Conservation (phyloP, 2,329 filamentous ascomycete genomes). For the Talaromyces rugulosus region DNA sequence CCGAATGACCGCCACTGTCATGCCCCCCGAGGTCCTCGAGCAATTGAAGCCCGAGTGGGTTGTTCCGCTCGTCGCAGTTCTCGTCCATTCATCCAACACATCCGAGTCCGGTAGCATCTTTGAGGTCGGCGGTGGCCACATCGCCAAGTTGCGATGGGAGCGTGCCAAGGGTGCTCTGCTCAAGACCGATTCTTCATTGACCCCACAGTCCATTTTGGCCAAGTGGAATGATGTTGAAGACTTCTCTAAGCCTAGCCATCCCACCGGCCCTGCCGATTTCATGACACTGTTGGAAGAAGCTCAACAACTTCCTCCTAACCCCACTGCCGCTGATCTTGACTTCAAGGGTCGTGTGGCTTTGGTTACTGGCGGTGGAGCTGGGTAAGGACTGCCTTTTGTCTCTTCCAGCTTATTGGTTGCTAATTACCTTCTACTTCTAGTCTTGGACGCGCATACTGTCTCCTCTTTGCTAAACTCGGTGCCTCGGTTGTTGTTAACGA, state of each 20-base stretch:
- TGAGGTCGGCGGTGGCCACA: conserved; percentile 86
- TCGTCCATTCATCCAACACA: conserved; percentile 81
- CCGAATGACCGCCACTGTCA: conserved; percentile 91
- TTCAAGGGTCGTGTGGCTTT: conserved; percentile 83
- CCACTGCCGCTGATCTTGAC: conserved; percentile 67
- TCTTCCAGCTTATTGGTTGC: neutral
- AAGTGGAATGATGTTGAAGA: conserved; percentile 87
- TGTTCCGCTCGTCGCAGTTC: conserved; percentile 82
- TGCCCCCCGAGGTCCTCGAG: conserved; percentile 88
- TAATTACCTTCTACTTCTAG: conserved; percentile 34
- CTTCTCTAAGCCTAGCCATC: conserved; percentile 80
- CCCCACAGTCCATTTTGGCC: conserved; percentile 78
- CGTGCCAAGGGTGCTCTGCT: conserved; percentile 82
- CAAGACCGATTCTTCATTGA: conserved; percentile 83
- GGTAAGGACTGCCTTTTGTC: conserved; percentile 41
- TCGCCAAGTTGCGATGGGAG: conserved; percentile 94
- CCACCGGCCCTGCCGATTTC: conserved; percentile 82
- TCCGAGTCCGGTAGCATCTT: conserved; percentile 84
- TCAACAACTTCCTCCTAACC: conserved; percentile 69
- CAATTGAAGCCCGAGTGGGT: conserved; percentile 91
- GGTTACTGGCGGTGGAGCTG: conserved; percentile 82
- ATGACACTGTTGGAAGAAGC: conserved; percentile 79
- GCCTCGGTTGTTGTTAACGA: conserved; percentile 93
- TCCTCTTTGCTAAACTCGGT: conserved; percentile 81
- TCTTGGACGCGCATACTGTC: conserved; percentile 84